Evolutionary conservation across 148 eudicot species (phyloP).

Genomic region (Camellia lanceoleosa): DNA sequence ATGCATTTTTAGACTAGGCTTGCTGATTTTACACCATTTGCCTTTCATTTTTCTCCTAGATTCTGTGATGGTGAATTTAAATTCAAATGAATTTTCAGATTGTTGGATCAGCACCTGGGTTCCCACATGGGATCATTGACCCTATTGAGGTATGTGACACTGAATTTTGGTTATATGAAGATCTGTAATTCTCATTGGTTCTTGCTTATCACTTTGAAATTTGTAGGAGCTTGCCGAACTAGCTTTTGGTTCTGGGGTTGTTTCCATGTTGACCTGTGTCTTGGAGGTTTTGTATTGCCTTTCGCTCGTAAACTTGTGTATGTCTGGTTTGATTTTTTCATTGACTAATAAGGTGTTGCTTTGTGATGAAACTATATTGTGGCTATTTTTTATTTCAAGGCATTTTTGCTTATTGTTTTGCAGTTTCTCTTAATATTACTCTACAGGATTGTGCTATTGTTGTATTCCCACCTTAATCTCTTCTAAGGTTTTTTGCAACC

Average conservation of each 20-base stretch:
- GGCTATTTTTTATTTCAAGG: too few relatives aligned
- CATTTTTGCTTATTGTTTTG: too few relatives aligned
- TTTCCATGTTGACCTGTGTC: slow-evolving; percentile 97
- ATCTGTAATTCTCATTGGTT: too few relatives aligned
- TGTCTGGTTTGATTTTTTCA: slow-evolving; percentile 10
- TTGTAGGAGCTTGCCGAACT: slow-evolving; percentile 55
- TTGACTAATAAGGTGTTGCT: too few relatives aligned
- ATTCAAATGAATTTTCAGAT: slow-evolving; percentile 48
- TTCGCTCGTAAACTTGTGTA: slow-evolving; percentile 97
- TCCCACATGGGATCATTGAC: slow-evolving; percentile 95
- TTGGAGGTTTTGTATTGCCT: slow-evolving; percentile 97
- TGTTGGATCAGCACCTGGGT: slow-evolving; percentile 99
- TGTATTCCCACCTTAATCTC: not conserved
- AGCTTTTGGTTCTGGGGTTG: slow-evolving; percentile 71
- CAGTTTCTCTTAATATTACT: not conserved
- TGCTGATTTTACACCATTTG: too few relatives aligned
- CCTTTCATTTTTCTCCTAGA: too few relatives aligned
- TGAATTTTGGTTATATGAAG: too few relatives aligned
- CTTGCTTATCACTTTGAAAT: too few relatives aligned
- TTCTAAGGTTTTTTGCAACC: not conserved
- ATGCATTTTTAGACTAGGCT: slow-evolving; percentile 17
- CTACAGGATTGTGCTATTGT: not conserved
- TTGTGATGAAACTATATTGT: too few relatives aligned
- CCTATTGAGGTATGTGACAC: slow-evolving; percentile 44
- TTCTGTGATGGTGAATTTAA: not conserved